Evolutionary conservation across 2,329 filamentous ascomycete genomes (phyloP).

Genomic region (Arachnomyces sp.): DNA sequence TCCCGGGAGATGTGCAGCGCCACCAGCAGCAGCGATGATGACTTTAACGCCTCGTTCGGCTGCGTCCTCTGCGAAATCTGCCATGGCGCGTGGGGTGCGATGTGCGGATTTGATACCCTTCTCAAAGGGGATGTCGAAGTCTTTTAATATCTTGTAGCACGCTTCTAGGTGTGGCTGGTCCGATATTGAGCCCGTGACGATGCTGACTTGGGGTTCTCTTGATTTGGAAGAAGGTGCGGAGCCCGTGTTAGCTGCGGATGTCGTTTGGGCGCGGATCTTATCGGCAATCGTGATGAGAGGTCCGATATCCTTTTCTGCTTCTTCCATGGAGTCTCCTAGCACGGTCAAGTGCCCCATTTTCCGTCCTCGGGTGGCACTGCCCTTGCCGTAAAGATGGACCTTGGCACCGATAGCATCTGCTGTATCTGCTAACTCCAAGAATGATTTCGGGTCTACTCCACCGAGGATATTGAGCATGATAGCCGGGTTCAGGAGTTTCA

Average conservation of each 20-base stretch:
- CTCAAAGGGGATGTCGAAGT: constrained; percentile 35
- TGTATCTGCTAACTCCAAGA: constrained; percentile 51
- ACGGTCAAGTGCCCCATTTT: constrained; percentile 95
- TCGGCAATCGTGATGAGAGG: constrained; percentile 66
- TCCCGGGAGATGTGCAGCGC: constrained; percentile 65
- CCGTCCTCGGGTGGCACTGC: constrained; percentile 69
- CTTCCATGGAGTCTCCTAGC: constrained; percentile 57
- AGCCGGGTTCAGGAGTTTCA: constrained; percentile 39
- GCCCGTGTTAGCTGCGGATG: constrained; percentile 18
- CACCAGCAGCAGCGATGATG: constrained; percentile 67
- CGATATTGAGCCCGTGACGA: constrained; percentile 44
- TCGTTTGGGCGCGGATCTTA: constrained; percentile 61
- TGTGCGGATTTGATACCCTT: constrained; percentile 49
- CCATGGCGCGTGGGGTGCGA: constrained; percentile 64
- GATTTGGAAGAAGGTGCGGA: constrained; percentile 21
- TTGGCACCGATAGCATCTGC: constrained; percentile 52
- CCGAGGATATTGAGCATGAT: constrained; percentile 51
- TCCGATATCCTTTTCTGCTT: constrained; percentile 59
- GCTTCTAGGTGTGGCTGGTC: constrained; percentile 38
- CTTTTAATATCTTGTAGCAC: constrained; percentile 35
- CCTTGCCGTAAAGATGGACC: constrained; percentile 88
- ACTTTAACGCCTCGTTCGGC: constrained; percentile 59
- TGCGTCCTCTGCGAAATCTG: constrained; percentile 55
- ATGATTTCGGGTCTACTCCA: constrained; percentile 49
- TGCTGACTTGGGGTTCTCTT: constrained; percentile 23